Evolutionary conservation across 1,139 yeast genomes (phyloP), one percentile per base, ranked within the genome.

Genomic region (Suhomyces panamericanus): DNA sequence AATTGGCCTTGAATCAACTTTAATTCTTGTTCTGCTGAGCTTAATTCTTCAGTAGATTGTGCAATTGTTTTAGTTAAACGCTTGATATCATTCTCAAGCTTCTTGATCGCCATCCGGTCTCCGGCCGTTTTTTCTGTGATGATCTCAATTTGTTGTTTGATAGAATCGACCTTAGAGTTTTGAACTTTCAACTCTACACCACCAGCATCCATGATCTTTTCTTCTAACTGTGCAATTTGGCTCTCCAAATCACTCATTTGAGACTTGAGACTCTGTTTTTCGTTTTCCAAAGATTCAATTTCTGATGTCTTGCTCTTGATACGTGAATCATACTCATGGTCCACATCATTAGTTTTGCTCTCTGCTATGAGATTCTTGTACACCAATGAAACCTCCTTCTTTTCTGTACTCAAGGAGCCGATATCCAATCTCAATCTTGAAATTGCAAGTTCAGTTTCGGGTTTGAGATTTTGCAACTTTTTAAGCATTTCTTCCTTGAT

Each of bases 201-300:
- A 43, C 99, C 99, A 43, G 90, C 86, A 48, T 87, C 85, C 87
- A 91, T 81, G 31, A 95, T 88, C 58, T 84, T 77, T 46, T 84
- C 88, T 55, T 89, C 91, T 7, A 90, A 66, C 0, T 57, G 71
- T 12, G 75, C 71, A 36, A 91, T 86, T 46, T 77, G 74, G 8
- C 65, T 58, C 50, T 87, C 91, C 20, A 84, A 66, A 16, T 77
- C 83, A 32, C 70, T 64, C 58, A 90, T 81, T 55, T 81, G 80
- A 1, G 69, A 66, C 53, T 78, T 75, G 16, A 89, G 63, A 9
- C 67, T 62, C 0, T 60, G 62, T 40, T 70, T 69, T 38, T 80
- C 83, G 2, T 47, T 41, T 4, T 67, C 59, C 7, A 80, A 61
- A 1, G 43, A 39, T 0, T 56, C 53, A 5, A 79, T 70, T 27